Conservation (phyloP, 2,329 filamentous ascomycete species). For the Ceratocystis lukuohia region DNA sequence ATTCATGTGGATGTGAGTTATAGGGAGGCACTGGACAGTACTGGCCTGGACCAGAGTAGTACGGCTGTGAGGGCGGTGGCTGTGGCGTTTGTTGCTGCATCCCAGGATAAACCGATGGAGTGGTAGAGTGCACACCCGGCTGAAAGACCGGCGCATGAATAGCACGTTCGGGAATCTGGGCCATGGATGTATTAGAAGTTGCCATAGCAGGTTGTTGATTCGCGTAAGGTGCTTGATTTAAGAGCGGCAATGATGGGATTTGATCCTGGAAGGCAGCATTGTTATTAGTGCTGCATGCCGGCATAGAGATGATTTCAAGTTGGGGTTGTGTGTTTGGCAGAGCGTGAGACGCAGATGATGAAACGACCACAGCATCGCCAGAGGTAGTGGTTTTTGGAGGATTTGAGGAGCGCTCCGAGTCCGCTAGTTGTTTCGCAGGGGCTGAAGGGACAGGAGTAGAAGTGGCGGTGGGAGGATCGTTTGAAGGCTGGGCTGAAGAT, state of each 20-base stretch:
- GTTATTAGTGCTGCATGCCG: constrained; percentile 39
- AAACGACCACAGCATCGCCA: constrained; percentile 7
- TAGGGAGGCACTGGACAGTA: not conserved
- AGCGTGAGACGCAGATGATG: not conserved
- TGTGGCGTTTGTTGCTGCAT: constrained; percentile 28
- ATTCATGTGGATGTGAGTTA: constrained; percentile 25
- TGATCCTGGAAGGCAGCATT: constrained; percentile 1
- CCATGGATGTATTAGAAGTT: constrained; percentile 38
- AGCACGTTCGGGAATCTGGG: constrained; percentile 83
- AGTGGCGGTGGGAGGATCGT: not conserved
- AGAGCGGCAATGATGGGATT: not conserved
- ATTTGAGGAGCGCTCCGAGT: too few species aligned
- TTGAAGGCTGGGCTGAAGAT: not conserved
- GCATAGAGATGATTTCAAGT: constrained; percentile 30
- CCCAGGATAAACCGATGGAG: constrained; percentile 39
- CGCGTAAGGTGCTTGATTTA: not conserved
- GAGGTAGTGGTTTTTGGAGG: constrained; percentile 6
- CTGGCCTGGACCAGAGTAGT: not conserved
- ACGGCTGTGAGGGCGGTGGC: not conserved
- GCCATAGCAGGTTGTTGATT: not conserved
- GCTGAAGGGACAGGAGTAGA: not conserved
- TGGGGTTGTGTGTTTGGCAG: constrained; percentile 39
- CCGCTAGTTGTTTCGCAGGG: not conserved
- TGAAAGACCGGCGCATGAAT: constrained; percentile 88
- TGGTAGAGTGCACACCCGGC: constrained; percentile 33